Base-by-base conservation (phyloP, 2,329 filamentous ascomycete species). In the Moelleriella libera region DNA sequence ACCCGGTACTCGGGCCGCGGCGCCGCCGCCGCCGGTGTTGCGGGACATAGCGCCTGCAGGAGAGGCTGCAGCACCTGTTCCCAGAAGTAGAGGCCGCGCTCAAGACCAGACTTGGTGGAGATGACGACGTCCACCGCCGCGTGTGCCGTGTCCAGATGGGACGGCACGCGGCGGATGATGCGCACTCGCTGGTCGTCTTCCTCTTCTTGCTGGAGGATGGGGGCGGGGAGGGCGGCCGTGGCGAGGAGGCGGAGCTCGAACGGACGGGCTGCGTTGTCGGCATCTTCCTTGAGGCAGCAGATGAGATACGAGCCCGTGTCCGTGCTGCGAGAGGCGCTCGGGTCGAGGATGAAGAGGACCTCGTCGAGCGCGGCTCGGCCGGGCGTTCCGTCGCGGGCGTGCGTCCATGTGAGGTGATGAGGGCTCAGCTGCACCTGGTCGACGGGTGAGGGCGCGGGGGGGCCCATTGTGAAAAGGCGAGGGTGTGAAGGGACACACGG, bases 41-140 rank as follows among this genome's bases (percentile, higher is more conserved):
- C 11, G 2, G 45, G 45, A 28, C 45, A 47, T 2, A 78, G 54
- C 2, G 65, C 55, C 12, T 55, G 55, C 43, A 85, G 67, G 1
- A 85, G 59, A 1, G 78, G 80, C 47, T 65, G 62, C 12, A 88
- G 56, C 0, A 79, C 69, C 4, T 62, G 50, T 1, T 74, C 58
- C 62, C 75, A 85, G 53, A 83, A 79, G 1, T 57, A 52, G 31
- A 66, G 59, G 0, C 83, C 80, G 11, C 69, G 67, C 1, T 77
- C 73, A 1, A 73, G 74, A 11, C 85, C 85, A 0, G 85, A 85
- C 21, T 68, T 68, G 0, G 74, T 80, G 1, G 84, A 88, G 14
- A 88, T 70, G 28, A 89, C 60, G 14, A 88, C 68, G 54, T 85
- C 73, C n/a, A 82, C 60, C 10, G 62, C 45, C 34, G 55, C 58